A percentile compares a stretch with the other conserved stretches of the same genome.
phyloP scores from a whole-genome alignment of 1,139 yeast species.

The Scheffersomyces parashehatae region DNA sequence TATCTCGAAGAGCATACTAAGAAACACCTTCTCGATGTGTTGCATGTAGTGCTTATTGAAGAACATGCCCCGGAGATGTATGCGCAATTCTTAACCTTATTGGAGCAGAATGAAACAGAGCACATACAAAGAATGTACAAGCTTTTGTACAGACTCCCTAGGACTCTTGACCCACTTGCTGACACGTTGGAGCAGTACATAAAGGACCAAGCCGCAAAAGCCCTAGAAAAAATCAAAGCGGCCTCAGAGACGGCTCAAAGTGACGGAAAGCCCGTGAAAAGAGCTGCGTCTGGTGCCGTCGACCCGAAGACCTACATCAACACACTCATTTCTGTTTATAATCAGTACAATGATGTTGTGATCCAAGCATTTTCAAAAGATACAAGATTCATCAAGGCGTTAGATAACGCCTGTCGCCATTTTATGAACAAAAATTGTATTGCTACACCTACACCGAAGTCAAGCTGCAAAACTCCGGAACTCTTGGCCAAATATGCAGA shows the following conservation, averaged over 20 bases:
- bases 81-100: slow-evolving; percentile 68
- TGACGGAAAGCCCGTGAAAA: slow-evolving; percentile 16
- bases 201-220: slow-evolving; percentile 67
- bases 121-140: slow-evolving; percentile 81
- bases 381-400: slow-evolving; percentile 78
- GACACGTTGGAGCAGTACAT: slow-evolving; percentile 73
- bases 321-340: slow-evolving; percentile 69
- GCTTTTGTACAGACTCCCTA: slow-evolving; percentile 71
- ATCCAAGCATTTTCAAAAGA: slow-evolving; percentile 70
- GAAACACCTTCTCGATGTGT: slow-evolving; percentile 68
- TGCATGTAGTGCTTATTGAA: slow-evolving; percentile 75
- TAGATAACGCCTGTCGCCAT: slow-evolving; percentile 84
- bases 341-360: slow-evolving; percentile 68
- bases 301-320: slow-evolving; percentile 84
- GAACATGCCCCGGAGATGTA: slow-evolving; percentile 79
- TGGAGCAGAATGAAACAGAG: slow-evolving; percentile 73
- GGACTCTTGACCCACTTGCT: slow-evolving; percentile 77
- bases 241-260: slow-evolving; percentile 34
- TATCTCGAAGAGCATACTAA: slow-evolving; percentile 88
- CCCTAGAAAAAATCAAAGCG: slow-evolving; percentile 63
- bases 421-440: slow-evolving; percentile 83
- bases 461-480: slow-evolving; percentile 77
- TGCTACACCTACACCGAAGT: slow-evolving; percentile 61
- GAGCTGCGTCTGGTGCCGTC: slow-evolving; percentile 33
- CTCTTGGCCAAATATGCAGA: slow-evolving; percentile 88